A percentile compares a stretch with the other conserved stretches of the same genome.
Conservation (phyloP, 257 asterid species). For the Buddleja alternifolia region DNA sequence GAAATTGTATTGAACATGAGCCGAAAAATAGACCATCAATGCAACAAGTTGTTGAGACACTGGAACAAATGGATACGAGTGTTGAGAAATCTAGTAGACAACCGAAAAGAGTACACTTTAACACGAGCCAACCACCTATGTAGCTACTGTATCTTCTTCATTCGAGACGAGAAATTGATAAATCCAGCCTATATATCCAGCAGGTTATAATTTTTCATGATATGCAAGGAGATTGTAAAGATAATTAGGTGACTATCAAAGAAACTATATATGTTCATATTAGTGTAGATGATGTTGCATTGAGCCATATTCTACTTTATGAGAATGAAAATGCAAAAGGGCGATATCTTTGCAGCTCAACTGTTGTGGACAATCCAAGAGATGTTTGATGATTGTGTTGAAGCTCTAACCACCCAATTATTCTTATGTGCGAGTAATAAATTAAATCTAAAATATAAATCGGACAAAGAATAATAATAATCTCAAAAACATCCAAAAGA, state of each 20-base stretch:
- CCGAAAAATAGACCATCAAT: constrained; percentile 32
- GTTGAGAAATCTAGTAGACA: constrained; percentile 30
- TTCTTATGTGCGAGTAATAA: too few relatives aligned
- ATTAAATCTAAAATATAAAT: too few relatives aligned
- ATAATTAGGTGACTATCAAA: too few relatives aligned
- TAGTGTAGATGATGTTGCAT: constrained; percentile 89
- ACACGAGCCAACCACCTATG: too few relatives aligned
- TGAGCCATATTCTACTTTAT: constrained; percentile 66
- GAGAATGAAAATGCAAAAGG: constrained; percentile 66
- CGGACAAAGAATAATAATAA: too few relatives aligned
- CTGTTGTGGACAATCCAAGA: constrained; percentile 69
- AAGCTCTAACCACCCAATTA: constrained; percentile 51
- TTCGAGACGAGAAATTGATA: too few relatives aligned
- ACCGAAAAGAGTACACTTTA: constrained; percentile 27
- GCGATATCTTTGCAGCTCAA: constrained; percentile 75
- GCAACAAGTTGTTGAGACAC: constrained; percentile 36
- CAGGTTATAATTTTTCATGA: too few relatives aligned
- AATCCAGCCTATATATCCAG: too few relatives aligned
- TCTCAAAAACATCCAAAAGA: too few relatives aligned
- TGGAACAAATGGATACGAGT: constrained; percentile 27
- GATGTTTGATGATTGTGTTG: constrained; percentile 83
- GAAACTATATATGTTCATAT: constrained; percentile 88
- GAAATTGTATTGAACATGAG: constrained; percentile 27
- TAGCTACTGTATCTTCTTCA: too few relatives aligned
- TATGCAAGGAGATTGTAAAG: too few relatives aligned